Base-by-base conservation (phyloP, 2,329 filamentous ascomycete genomes). In the Neurospora crassa region DNA sequence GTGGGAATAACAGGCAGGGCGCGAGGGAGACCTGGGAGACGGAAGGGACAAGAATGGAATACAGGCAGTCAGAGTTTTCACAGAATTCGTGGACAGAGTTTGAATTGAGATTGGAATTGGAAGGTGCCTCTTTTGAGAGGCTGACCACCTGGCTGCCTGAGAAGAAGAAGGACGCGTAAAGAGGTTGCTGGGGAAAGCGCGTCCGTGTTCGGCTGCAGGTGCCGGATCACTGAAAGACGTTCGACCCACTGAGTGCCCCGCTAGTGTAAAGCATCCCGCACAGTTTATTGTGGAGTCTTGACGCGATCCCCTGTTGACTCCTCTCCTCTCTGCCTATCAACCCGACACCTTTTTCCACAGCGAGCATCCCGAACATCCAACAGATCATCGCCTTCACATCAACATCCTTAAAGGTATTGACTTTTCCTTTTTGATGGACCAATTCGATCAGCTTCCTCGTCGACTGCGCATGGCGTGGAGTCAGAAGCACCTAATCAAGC, bases 91-190 rank as follows among this genome's bases (percentile, higher is more conserved):
- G 18, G 34, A 53, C 47, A 69, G 40, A 42, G 18, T 45, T 59
- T 29, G 14, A n/a, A 29, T 47, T 37, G 16, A 20, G 67, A 70
- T 47, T 37, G 16, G 20, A 68, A 70, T 24, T 24, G 16, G 29
- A 68, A 70, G 37, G 68, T 63, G 63, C 53, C 29, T 34, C 43
- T 5, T 24, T 29, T 42, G 37, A 40, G 37, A 40, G 34, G 1
- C 1, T 29, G 47, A 47, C 37, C 43, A 37, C 40, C 29, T n/a
- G n/a, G n/a, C n/a, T 67, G 67, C 67, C 63, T 68, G 24, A 41
- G 40, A 34, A 41, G 40, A 37, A 41, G 75, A 73, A 68, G 73
- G 72, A 76, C 76, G 76, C 76, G 76, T 63, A 63, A 70, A 40
- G 53, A 68, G 71, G 47, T 70, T 70, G 68, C 59, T 67, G n/a